phyloP scores from a whole-genome alignment of 495 filamentous ascomycete genomes.

The Penicillium ochrochloron region DNA sequence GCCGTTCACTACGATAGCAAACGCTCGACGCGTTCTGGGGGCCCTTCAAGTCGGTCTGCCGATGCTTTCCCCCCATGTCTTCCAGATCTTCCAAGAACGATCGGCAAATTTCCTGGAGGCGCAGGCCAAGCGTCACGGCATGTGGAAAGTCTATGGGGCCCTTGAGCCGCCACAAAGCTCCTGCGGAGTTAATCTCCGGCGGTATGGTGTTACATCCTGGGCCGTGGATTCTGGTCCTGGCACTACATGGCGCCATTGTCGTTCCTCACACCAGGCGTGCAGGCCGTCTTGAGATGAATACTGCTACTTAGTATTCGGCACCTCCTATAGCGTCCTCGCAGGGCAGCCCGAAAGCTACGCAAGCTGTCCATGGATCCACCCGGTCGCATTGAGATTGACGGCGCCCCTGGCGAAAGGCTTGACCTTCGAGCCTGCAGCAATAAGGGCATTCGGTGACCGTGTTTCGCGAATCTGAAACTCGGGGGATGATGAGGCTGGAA shows the following conservation, averaged over 20 bases:
- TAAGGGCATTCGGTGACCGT: background rate
- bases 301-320: background rate
- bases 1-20: background rate
- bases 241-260: background rate
- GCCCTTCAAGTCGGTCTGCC: background rate
- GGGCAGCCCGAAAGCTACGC: background rate
- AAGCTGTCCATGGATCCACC: background rate
- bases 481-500: background rate
- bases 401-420: background rate
- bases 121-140: background rate
- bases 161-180: background rate
- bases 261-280: background rate
- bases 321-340: background rate
- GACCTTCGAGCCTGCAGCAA: background rate
- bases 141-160: conserved; percentile 1
- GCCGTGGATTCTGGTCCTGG: background rate
- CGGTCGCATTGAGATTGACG: background rate
- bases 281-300: background rate
- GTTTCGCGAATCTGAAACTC: background rate
- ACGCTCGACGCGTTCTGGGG: background rate
- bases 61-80: background rate
- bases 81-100: background rate
- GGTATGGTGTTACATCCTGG: background rate
- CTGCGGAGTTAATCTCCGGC: background rate
- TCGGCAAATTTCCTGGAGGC: background rate